These are phyloP conservation scores for Colletotrichum tamarilloi DNA, from an alignment of 2,329 filamentous ascomycete species.

Conservation along the genomic window DNA sequence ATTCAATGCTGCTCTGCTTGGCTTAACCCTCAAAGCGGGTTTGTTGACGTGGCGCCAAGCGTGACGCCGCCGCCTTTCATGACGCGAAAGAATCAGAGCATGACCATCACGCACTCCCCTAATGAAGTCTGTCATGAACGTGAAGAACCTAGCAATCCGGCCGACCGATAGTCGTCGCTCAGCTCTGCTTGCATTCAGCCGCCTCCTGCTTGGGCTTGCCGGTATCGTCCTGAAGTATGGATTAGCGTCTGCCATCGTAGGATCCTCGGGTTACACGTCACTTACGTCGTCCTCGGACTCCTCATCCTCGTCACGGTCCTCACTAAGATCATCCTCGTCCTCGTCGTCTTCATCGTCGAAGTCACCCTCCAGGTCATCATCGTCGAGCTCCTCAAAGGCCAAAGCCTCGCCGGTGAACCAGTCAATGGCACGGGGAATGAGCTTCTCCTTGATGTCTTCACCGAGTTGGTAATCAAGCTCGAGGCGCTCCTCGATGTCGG, in stretches of 20 bases:
- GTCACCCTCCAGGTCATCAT: constrained; percentile 83
- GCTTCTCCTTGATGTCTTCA: constrained; percentile 99
- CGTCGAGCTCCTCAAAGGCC: constrained; percentile 92
- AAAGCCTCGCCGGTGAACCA: constrained; percentile 99
- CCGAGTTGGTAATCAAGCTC: constrained; percentile 99
- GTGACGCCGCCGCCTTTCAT: constrained; percentile 1
- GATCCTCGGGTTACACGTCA: not conserved
- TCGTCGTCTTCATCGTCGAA: constrained; percentile 93
- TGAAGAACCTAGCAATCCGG: constrained; percentile 37
- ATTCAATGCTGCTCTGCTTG: constrained; percentile 20
- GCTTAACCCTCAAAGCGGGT: constrained; percentile 4
- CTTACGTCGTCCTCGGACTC: constrained; percentile 83
- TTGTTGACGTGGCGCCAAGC: not conserved
- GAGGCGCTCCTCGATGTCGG: constrained; percentile 95
- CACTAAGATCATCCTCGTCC: constrained; percentile 86
- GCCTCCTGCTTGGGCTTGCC: constrained; percentile 94
- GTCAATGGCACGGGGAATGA: constrained; percentile 97
- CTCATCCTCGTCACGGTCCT: constrained; percentile 85
- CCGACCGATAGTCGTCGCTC: constrained; percentile 55
- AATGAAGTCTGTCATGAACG: constrained; percentile 13
- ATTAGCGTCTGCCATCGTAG: constrained; percentile 17
- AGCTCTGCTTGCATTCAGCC: constrained; percentile 97
- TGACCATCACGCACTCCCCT: constrained; percentile 4
- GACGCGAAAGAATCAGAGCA: constrained; percentile 16
- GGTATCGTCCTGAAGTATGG: constrained; percentile 75